These are phyloP conservation scores for Alternaria arborescens DNA, from an alignment of 2,329 filamentous ascomycete species.

Conservation along the genomic window DNA sequence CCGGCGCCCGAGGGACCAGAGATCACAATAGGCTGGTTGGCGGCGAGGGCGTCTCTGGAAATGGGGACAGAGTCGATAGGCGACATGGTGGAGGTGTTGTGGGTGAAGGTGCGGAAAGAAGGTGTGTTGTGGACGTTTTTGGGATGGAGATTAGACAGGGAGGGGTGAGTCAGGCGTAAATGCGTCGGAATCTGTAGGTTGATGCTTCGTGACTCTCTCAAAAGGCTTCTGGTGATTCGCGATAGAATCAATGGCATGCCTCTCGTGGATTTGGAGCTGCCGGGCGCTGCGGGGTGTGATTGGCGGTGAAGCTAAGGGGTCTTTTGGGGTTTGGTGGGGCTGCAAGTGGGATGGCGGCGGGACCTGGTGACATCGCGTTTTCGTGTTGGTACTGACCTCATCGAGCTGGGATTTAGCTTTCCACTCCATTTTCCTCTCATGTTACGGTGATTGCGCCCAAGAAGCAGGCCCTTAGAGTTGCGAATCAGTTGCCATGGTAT, in stretches of 20 bases:
- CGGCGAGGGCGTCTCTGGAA: conserved; percentile 30
- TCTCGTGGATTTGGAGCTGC: conserved; percentile 14
- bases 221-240: conserved; percentile 19
- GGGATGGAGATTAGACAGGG: conserved; percentile 9
- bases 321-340: conserved; percentile 33
- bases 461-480: conserved; percentile 1
- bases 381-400: conserved; percentile 43
- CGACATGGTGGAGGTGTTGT: conserved; percentile 34
- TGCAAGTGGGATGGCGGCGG: conserved; percentile 28
- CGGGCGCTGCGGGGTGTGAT: conserved; percentile 35
- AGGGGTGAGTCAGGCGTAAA: conserved; percentile 4
- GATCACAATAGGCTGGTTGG: conserved; percentile 71
- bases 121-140: conserved; percentile 6
- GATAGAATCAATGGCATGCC: conserved; percentile 40
- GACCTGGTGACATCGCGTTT: conserved; percentile 41
- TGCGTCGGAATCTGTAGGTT: conserved; percentile 7
- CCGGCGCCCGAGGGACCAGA: conserved; percentile 82
- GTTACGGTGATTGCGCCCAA: background rate
- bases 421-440: conserved; percentile 4
- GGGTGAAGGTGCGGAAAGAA: conserved; percentile 14
- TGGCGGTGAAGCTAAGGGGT: conserved; percentile 38
- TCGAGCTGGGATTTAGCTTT: conserved; percentile 22
- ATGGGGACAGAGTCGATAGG: conserved; percentile 26
- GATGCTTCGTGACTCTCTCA: conserved; percentile 13
- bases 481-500: conserved; percentile 11